Evolutionary conservation across 345 rosid genomes (phyloP).

Genomic region (Conringia planisiliqua): DNA sequence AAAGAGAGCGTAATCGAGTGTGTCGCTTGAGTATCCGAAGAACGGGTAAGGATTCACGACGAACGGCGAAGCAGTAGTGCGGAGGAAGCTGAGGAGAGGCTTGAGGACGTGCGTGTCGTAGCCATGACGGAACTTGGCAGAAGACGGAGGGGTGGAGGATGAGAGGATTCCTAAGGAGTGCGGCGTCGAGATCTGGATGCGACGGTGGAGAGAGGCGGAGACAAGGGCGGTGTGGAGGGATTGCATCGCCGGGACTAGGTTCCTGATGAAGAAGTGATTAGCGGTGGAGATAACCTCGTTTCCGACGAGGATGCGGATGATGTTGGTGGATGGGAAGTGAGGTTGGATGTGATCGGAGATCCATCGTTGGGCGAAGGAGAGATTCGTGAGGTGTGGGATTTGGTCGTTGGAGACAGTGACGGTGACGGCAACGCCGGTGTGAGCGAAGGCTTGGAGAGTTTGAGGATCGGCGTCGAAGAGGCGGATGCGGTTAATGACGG

Average conservation of each 20-base stretch:
- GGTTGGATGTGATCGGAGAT: slow-evolving; percentile 50
- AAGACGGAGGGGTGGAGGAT: slow-evolving; percentile 64
- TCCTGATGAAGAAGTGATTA: slow-evolving; percentile 40
- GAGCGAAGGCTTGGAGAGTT: slow-evolving; percentile 61
- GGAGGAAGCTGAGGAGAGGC: slow-evolving; percentile 75
- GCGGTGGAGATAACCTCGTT: slow-evolving; percentile 72
- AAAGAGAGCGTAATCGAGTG: slow-evolving; percentile 74
- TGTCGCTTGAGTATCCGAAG: slow-evolving; percentile 60
- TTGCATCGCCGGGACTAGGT: slow-evolving; percentile 70
- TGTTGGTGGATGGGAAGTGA: slow-evolving; percentile 56
- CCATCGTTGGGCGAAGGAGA: slow-evolving; percentile 61
- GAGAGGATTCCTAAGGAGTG: slow-evolving; percentile 76
- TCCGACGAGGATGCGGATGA: slow-evolving; percentile 75
- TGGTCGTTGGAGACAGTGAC: slow-evolving; percentile 68
- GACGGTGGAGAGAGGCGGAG: slow-evolving; percentile 46
- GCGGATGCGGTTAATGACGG: slow-evolving; percentile 60
- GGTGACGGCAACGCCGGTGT: slow-evolving; percentile 57
- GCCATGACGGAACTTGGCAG: slow-evolving; percentile 62
- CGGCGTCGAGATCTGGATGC: slow-evolving; percentile 76
- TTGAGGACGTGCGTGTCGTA: slow-evolving; percentile 58
- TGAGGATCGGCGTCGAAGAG: slow-evolving; percentile 62
- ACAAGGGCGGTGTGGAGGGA: slow-evolving; percentile 70
- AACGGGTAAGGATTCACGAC: slow-evolving; percentile 85
- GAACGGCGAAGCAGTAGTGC: slow-evolving; percentile 61
- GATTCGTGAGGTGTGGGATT: slow-evolving; percentile 58